These are phyloP conservation scores for Spinellus fusiger DNA, from an alignment of 192 early-diverging fungal species.

Conservation along the genomic window DNA sequence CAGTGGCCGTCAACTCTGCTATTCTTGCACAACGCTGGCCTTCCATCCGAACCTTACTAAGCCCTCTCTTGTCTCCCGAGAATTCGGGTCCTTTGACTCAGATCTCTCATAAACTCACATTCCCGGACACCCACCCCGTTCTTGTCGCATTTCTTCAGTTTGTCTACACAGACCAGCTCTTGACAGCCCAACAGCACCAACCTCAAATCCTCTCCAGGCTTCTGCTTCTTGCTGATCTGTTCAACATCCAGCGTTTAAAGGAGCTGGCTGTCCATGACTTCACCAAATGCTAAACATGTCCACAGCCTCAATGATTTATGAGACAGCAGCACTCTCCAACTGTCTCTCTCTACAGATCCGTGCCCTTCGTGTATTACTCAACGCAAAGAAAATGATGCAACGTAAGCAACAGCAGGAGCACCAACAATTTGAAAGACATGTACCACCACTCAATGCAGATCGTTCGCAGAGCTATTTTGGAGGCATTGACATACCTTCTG, in stretches of 20 bases:
- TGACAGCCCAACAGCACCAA: slow-evolving; percentile 58
- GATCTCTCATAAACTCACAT: slow-evolving; percentile 5
- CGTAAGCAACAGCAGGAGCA: not conserved
- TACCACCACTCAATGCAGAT: not conserved
- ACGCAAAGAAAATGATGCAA: slow-evolving; percentile 46
- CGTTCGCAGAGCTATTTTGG: not conserved
- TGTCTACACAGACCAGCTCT: slow-evolving; percentile 60
- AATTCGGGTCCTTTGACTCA: slow-evolving; percentile 2
- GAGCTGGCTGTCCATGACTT: slow-evolving; percentile 50
- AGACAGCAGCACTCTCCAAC: slow-evolving; percentile 57
- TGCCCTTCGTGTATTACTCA: slow-evolving; percentile 46
- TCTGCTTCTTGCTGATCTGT: slow-evolving; percentile 54
- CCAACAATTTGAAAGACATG: not conserved
- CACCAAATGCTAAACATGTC: slow-evolving; percentile 54
- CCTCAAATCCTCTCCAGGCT: slow-evolving; percentile 58
- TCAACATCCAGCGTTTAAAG: slow-evolving; percentile 49
- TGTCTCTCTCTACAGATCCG: slow-evolving; percentile 57
- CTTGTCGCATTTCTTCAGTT: slow-evolving; percentile 61
- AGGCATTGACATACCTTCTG: not conserved
- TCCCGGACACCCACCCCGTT: slow-evolving; percentile 44
- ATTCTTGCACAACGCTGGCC: slow-evolving; percentile 49
- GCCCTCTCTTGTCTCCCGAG: slow-evolving; percentile 1
- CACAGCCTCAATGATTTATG: slow-evolving; percentile 61
- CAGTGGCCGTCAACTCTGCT: slow-evolving; percentile 45
- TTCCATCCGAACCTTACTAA: slow-evolving; percentile 27